These are phyloP conservation scores for Geopyxis carbonaria DNA, from an alignment of 495 filamentous ascomycete genomes.

Conservation along the genomic window DNA sequence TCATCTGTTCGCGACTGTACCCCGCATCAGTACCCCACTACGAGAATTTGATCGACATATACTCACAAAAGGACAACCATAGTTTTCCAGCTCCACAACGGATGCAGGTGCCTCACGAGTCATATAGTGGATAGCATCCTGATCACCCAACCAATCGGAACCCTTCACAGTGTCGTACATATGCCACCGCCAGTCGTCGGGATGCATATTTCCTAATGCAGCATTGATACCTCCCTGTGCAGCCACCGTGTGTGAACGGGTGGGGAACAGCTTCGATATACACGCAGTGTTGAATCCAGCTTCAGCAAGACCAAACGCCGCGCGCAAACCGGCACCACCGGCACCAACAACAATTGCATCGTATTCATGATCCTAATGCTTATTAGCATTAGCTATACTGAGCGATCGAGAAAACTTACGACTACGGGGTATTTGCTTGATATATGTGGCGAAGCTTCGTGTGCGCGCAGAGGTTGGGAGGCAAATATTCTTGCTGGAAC, in stretches of 20 bases:
- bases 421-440: conserved; percentile 80
- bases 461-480: conserved; percentile 68
- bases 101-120: conserved; percentile 81
- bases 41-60: not conserved
- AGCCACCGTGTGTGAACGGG: conserved; percentile 85
- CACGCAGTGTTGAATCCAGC: conserved; percentile 97
- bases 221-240: conserved; percentile 93
- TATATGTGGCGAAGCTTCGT: conserved; percentile 71
- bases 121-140: conserved; percentile 99
- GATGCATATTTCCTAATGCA: conserved; percentile 81
- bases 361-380: conserved; percentile 52
- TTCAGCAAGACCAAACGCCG: conserved; percentile 90
- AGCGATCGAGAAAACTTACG: conserved; percentile 37
- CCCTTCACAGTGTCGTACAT: conserved; percentile 99
- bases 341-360: conserved; percentile 90
- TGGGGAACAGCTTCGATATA: conserved; percentile 96
- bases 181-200: conserved; percentile 98
- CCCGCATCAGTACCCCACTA: conserved; percentile 1
- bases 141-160: conserved; percentile 95
- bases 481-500: conserved; percentile 58
- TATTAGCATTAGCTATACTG: conserved; percentile 33
- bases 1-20: conserved; percentile 71
- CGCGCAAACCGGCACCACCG: conserved; percentile 82
- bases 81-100: conserved; percentile 90
- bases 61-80: conserved; percentile 72